A percentile compares a stretch with the other conserved stretches of the same genome.
These are phyloP conservation scores for Corymbia citriodora DNA, from an alignment of 441 rosid species.

Conservation along the genomic window DNA sequence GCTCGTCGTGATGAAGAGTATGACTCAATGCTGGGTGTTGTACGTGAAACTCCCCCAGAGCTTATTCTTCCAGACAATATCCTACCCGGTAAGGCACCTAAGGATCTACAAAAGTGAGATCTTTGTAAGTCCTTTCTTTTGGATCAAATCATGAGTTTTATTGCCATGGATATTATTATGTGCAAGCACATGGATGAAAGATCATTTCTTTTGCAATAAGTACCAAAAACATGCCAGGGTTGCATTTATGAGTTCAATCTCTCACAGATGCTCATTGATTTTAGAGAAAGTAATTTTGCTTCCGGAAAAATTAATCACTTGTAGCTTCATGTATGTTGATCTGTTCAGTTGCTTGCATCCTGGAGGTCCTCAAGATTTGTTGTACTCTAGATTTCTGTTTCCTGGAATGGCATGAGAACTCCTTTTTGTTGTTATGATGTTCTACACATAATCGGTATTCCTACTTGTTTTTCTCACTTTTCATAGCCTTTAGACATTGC, in stretches of 20 bases:
- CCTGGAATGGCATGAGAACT: not conserved
- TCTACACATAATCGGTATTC: not conserved
- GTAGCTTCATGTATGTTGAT: constrained; percentile 17
- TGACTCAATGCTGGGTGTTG: constrained; percentile 83
- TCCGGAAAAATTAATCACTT: constrained; percentile 12
- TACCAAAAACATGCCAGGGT: constrained; percentile 27
- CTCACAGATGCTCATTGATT: constrained; percentile 2
- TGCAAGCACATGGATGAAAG: constrained; percentile 29
- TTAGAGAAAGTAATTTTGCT: constrained; percentile 3
- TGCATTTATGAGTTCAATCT: constrained; percentile 18
- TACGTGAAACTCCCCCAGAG: constrained; percentile 77
- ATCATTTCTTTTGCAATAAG: constrained; percentile 44
- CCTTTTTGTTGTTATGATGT: not conserved
- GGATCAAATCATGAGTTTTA: constrained; percentile 18
- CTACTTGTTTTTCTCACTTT: not conserved
- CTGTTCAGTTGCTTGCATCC: constrained; percentile 10
- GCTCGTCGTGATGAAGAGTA: constrained; percentile 70
- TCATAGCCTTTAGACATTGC: not conserved
- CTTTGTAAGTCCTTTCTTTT: constrained; percentile 8
- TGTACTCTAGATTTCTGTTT: not conserved
- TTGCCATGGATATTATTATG: constrained; percentile 23
- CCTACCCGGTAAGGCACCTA: constrained; percentile 39
- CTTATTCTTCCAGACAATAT: constrained; percentile 67
- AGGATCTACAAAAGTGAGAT: constrained; percentile 40
- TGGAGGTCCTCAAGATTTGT: not conserved